A percentile compares a stretch with the other conserved stretches of the same genome.
These are phyloP conservation scores for Pseudogymnoascus sp. DNA, from an alignment of 2,329 filamentous ascomycete genomes.

Conservation along the genomic window DNA sequence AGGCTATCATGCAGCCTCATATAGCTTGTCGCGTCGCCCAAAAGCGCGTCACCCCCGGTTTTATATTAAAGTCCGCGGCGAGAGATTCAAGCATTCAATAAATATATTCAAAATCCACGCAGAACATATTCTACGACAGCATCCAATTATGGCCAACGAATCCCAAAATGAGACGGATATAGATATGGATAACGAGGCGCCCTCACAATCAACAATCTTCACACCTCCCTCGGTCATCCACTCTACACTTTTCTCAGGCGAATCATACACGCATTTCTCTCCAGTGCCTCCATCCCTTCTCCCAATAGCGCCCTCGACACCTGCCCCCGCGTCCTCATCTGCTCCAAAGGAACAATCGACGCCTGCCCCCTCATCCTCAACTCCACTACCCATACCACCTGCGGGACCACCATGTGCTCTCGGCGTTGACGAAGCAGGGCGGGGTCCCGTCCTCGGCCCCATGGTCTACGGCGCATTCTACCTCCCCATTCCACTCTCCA, in stretches of 20 bases:
- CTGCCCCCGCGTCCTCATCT: constrained; percentile 19
- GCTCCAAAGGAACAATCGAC: constrained; percentile 15
- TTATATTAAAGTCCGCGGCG: not conserved
- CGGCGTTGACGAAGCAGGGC: constrained; percentile 88
- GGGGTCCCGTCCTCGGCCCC: constrained; percentile 83
- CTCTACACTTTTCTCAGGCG: constrained; percentile 51
- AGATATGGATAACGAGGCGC: constrained; percentile 29
- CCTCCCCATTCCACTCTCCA: constrained; percentile 65
- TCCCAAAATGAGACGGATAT: constrained; percentile 24
- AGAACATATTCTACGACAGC: not conserved
- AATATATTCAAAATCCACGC: not conserved
- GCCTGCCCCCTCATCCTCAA: constrained; percentile 27
- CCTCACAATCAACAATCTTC: constrained; percentile 38
- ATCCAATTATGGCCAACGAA: constrained; percentile 29
- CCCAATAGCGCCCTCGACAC: constrained; percentile 21
- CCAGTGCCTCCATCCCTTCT: constrained; percentile 57
- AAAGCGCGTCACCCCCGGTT: constrained; percentile 9
- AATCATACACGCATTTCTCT: constrained; percentile 66
- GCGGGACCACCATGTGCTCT: constrained; percentile 59
- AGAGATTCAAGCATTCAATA: not conserved
- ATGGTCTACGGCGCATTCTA: constrained; percentile 68
- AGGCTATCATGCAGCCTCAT: constrained; percentile 1
- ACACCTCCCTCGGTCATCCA: constrained; percentile 63
- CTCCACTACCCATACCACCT: not conserved
- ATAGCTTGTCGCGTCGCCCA: constrained; percentile 11